A percentile compares a stretch with the other conserved stretches of the same genome.
Evolutionary conservation across 2,329 filamentous ascomycete genomes (phyloP).

Genomic region (Venturia effusa): DNA sequence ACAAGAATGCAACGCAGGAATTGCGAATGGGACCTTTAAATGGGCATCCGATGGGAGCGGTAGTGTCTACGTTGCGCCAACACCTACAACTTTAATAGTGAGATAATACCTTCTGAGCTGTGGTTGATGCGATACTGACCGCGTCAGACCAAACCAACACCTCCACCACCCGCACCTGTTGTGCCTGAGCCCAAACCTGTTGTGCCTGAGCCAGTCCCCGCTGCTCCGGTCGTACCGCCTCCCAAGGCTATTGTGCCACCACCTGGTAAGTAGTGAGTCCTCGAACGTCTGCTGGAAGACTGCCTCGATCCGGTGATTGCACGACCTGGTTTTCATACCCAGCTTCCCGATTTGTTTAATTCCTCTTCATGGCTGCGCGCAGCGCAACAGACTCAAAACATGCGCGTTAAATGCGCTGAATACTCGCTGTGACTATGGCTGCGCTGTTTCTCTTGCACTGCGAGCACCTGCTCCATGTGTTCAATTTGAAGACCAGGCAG

Average conservation of each 20-base stretch:
- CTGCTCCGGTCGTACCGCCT: background rate
- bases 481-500: no score
- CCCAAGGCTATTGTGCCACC: background rate
- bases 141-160: background rate
- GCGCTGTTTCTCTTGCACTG: no score
- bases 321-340: no score
- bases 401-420: no score
- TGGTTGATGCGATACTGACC: slow-evolving; percentile 11
- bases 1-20: slow-evolving; percentile 57
- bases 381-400: no score
- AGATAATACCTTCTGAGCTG: background rate
- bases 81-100: slow-evolving; percentile 6
- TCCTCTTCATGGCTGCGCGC: no score
- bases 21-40: slow-evolving; percentile 53
- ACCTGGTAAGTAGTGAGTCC: background rate
- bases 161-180: background rate
- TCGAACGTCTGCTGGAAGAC: no score
- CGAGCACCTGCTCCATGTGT: no score
- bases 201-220: background rate
- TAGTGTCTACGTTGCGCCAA: slow-evolving; percentile 26
- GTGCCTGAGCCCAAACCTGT: background rate
- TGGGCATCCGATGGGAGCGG: slow-evolving; percentile 54
- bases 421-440: no score
- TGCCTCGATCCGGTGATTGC: no score
- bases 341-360: no score